A percentile compares a stretch with the other conserved stretches of the same genome.
phyloP scores from a whole-genome alignment of 306 rosid species.

The Castanospermum australe region DNA sequence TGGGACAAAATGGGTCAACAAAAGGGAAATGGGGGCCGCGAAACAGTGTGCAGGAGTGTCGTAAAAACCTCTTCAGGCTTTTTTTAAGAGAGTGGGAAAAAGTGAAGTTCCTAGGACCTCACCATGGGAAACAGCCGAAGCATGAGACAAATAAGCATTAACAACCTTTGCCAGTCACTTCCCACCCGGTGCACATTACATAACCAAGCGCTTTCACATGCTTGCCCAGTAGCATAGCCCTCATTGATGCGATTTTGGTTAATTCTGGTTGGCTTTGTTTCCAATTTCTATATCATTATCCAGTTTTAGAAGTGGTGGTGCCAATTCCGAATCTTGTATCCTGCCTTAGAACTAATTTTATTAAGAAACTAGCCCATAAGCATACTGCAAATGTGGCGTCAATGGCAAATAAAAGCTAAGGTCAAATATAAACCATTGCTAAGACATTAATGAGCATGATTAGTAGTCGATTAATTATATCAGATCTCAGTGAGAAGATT shows the following conservation, averaged over 20 bases:
- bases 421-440: not conserved
- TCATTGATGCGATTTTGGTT: not conserved
- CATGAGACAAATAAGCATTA: conserved; percentile 40
- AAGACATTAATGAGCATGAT: not conserved
- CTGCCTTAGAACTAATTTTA: not conserved
- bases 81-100: not conserved
- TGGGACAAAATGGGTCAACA: no score
- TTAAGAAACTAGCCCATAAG: not conserved
- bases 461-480: not conserved
- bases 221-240: not conserved
- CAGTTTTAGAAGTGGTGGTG: no score
- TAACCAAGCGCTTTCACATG: not conserved
- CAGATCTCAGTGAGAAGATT: not conserved
- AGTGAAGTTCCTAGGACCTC: not conserved
- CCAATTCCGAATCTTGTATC: no score
- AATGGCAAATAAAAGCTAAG: not conserved
- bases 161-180: conserved; percentile 22
- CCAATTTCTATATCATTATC: not conserved
- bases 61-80: conserved; percentile 14
- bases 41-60: not conserved
- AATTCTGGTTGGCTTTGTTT: not conserved
- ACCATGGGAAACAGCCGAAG: conserved; percentile 9
- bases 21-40: not conserved
- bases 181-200: not conserved
- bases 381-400: not conserved